These are phyloP conservation scores for Flaveria floridana DNA, from an alignment of 140 eudicot genomes.

Conservation along the genomic window DNA sequence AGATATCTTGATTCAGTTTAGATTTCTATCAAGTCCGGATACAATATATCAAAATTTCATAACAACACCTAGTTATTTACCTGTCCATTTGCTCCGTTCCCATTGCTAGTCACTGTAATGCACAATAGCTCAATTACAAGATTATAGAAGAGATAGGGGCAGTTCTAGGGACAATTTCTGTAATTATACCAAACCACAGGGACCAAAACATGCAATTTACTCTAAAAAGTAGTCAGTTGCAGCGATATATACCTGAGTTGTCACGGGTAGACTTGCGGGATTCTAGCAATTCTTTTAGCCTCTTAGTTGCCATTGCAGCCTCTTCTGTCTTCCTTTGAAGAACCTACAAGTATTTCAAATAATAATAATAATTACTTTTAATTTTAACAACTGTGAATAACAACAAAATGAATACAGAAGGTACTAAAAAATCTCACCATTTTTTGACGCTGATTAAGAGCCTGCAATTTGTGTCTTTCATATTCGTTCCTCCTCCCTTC, in stretches of 20 bases:
- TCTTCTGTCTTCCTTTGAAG: slow-evolving; percentile 98
- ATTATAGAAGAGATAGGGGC: slow-evolving; percentile 11
- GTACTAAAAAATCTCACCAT: slow-evolving; percentile 58
- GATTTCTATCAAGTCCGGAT: background rate
- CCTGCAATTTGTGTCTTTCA: slow-evolving; percentile 92
- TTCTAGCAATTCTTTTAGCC: slow-evolving; percentile 90
- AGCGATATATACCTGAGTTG: slow-evolving; percentile 52
- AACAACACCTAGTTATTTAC: slow-evolving; percentile 37
- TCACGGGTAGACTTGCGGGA: slow-evolving; percentile 93
- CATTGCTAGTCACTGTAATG: slow-evolving; percentile 65
- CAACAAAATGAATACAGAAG: slow-evolving; percentile 11
- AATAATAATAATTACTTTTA: no score
- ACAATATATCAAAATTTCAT: background rate
- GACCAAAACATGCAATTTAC: background rate
- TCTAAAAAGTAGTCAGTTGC: background rate
- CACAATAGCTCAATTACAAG: slow-evolving; percentile 22
- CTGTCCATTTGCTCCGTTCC: slow-evolving; percentile 83
- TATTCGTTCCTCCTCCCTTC: slow-evolving; percentile 97
- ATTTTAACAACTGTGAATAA: background rate
- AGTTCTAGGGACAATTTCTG: background rate
- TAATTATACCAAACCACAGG: background rate
- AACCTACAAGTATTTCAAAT: slow-evolving; percentile 54
- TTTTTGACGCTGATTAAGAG: slow-evolving; percentile 96
- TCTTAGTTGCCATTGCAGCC: slow-evolving; percentile 98
- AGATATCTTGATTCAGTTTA: slow-evolving; percentile 14